Base-by-base conservation (phyloP, 176 grass and related monocot genomes). In the Aegilops speltoides region DNA sequence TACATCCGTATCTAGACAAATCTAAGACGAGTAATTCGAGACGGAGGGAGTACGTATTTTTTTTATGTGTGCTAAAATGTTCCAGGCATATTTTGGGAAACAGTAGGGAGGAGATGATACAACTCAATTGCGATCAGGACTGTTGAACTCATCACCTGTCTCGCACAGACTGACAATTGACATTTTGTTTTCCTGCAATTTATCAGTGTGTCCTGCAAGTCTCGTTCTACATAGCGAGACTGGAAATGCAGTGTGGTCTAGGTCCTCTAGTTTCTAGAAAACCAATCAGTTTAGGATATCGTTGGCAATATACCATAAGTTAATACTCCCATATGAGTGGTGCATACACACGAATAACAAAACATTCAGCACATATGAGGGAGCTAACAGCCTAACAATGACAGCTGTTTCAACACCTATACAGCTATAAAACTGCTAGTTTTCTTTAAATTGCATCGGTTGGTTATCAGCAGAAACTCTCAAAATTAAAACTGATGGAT, bases 1-100 rank as follows among this genome's bases (percentile, higher is more conserved):
- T 40, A 40, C 38, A 40, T 40, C 38, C 38, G 38, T 40, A 40
- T 40, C 8, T 40, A 40, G 38, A 40, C 38, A 40, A 40, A 40
- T 40, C 38, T 10, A 40, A 43, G 40, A 43, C 10, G 40, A 43
- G 40, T 43, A 11, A 43, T 43, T 43, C 10, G 40, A 0, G 40
- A 3, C 10, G 9, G 0, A 43, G 40, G 40, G 40, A 43, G 10
- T 43, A 43, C 38, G 38, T 34, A 37, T 43, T 43, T 73, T 20
- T 75, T 45, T 31, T 8, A 56, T 83, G 46, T 79, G 76, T 90
- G 60, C 60, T 80, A 84, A 68, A 68, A 67, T 83, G 7, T 84
- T 66, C 59, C 29, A 34, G 45, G 36, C 76, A 80, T 46, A 36
- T 80, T 66, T 66, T 29, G 76, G 2, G 16, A 59, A 87, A 52